phyloP scores from a whole-genome alignment of 2,329 filamentous ascomycete genomes.

The Didymella keratinophila region DNA sequence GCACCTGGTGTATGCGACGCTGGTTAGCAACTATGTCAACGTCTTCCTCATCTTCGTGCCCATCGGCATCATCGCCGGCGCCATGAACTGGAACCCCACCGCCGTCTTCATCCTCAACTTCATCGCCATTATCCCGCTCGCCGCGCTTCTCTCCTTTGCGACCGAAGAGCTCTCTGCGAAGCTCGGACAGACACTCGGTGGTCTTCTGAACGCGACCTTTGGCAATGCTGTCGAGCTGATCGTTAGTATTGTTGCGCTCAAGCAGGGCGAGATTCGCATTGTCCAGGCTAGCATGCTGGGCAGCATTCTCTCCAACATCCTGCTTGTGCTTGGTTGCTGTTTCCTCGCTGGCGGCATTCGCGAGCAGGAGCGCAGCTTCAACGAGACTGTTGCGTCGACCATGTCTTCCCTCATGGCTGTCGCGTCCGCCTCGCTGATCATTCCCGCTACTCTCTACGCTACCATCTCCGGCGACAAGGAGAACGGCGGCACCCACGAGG shows the following conservation, averaged over 20 bases:
- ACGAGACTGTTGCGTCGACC: conserved; percentile 78
- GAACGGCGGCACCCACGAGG: conserved; percentile 44
- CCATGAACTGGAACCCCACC: conserved; percentile 68
- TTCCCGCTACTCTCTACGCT: conserved; percentile 62
- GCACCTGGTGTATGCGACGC: conserved; percentile 53
- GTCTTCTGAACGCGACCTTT: conserved; percentile 78
- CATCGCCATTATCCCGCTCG: conserved; percentile 79
- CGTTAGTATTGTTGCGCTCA: conserved; percentile 90
- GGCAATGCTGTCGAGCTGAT: conserved; percentile 83
- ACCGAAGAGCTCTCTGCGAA: conserved; percentile 78
- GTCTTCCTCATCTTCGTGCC: conserved; percentile 77
- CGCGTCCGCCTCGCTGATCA: conserved; percentile 62
- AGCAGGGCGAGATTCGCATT: conserved; percentile 85
- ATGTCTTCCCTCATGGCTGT: conserved; percentile 70
- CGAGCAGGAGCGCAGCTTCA: conserved; percentile 64
- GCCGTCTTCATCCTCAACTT: conserved; percentile 80
- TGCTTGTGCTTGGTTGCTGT: conserved; percentile 71
- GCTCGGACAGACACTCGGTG: conserved; percentile 76
- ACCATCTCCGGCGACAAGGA: conserved; percentile 53
- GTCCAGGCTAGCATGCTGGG: conserved; percentile 99
- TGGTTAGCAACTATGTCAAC: conserved; percentile 68
- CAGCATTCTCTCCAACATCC: conserved; percentile 91
- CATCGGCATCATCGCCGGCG: conserved; percentile 73
- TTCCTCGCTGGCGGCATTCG: conserved; percentile 60
- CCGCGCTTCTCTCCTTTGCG: conserved; percentile 76